These are phyloP conservation scores for Stephania cephalantha DNA, from an alignment of 164 flowering plant genomes.

Conservation along the genomic window DNA sequence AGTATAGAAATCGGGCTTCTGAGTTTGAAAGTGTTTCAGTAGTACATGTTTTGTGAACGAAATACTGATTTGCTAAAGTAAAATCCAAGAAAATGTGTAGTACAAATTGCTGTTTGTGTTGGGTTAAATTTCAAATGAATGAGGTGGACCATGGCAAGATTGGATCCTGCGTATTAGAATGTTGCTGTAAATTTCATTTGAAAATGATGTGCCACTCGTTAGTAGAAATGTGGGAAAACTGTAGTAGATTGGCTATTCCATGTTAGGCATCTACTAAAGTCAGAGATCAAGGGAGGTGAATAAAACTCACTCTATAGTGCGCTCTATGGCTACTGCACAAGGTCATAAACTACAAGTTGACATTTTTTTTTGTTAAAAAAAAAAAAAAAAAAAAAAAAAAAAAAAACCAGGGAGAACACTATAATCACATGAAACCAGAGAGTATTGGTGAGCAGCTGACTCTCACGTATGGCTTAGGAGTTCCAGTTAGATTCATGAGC, in stretches of 20 bases:
- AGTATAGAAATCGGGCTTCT: background rate
- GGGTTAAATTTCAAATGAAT: background rate
- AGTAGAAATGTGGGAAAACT: background rate
- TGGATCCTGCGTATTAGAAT: background rate
- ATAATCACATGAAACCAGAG: background rate
- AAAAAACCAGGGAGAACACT: background rate
- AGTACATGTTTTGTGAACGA: background rate
- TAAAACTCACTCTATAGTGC: background rate
- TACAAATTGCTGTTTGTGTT: background rate
- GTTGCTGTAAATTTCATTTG: background rate
- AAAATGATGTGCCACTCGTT: background rate
- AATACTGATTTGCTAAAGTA: background rate
- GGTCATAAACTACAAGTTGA: background rate
- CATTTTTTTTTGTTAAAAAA: background rate
- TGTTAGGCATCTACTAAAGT: background rate
- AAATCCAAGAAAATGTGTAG: background rate
- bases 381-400: background rate
- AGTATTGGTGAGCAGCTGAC: background rate
- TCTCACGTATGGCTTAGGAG: background rate
- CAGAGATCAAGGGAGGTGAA: background rate
- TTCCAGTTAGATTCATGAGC: background rate
- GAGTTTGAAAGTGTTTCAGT: background rate
- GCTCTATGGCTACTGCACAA: background rate
- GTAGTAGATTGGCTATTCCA: background rate
- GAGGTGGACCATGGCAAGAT: background rate